A percentile compares a stretch with the other conserved stretches of the same genome.
Conservation (phyloP, 306 rosid species). For the Cucurbita moschata region DNA sequence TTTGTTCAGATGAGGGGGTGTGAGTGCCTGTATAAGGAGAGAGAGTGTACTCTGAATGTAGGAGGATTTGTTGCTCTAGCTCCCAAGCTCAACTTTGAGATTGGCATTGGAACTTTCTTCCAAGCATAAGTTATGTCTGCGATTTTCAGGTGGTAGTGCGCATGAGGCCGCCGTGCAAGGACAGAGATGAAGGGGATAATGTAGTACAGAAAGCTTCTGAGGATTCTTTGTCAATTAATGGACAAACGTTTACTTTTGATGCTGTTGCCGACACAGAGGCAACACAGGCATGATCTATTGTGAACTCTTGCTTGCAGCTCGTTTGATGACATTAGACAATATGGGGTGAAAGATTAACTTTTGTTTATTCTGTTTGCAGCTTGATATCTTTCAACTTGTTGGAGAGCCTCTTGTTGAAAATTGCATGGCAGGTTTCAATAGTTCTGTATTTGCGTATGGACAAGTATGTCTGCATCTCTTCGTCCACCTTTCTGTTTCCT, state of each 20-base stretch:
- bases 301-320: constrained; percentile 1
- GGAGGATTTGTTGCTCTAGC: background rate
- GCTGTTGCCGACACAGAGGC: constrained; percentile 69
- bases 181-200: constrained; percentile 62
- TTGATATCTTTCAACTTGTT: constrained; percentile 79
- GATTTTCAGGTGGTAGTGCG: constrained; percentile 62
- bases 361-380: constrained; percentile 27
- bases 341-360: background rate
- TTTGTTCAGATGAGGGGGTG: background rate
- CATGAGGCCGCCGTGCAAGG: constrained; percentile 57
- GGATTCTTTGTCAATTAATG: constrained; percentile 62
- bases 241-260: constrained; percentile 84
- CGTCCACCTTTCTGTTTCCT: background rate
- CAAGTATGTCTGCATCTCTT: constrained; percentile 37
- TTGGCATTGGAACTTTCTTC: background rate
- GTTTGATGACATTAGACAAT: background rate
- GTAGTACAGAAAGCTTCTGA: constrained; percentile 62
- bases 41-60: background rate
- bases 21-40: background rate
- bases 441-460: constrained; percentile 97
- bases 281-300: constrained; percentile 55
- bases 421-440: constrained; percentile 92
- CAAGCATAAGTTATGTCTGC: background rate
- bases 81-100: background rate
- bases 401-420: constrained; percentile 89